These are phyloP conservation scores for Thelonectria rubi DNA, from an alignment of 2,329 filamentous ascomycete genomes.

Conservation along the genomic window DNA sequence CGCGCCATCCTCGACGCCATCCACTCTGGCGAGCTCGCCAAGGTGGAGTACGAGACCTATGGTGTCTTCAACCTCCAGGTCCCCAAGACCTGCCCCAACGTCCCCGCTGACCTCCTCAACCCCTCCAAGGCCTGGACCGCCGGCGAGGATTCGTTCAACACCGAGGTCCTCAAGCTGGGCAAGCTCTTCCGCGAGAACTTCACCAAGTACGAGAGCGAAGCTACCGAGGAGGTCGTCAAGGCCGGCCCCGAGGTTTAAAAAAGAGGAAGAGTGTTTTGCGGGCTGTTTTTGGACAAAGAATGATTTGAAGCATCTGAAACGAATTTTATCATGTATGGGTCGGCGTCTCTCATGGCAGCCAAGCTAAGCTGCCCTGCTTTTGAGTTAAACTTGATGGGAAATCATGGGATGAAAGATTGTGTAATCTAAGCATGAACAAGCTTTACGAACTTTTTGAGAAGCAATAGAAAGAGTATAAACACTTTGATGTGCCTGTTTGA, in stretches of 20 bases:
- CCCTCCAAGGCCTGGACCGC: slow-evolving; percentile 92
- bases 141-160: slow-evolving; percentile 80
- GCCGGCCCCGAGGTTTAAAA: slow-evolving; percentile 61
- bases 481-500: background rate
- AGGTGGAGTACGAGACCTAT: slow-evolving; percentile 93
- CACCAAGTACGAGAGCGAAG: slow-evolving; percentile 89
- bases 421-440: slow-evolving; percentile 39
- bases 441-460: slow-evolving; percentile 34
- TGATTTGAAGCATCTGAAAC: background rate
- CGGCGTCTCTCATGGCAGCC: slow-evolving; percentile 43
- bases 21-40: slow-evolving; percentile 94
- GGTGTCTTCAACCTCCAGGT: slow-evolving; percentile 96
- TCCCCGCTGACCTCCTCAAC: slow-evolving; percentile 93
- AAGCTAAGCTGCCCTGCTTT: slow-evolving; percentile 38
- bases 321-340: slow-evolving; percentile 35
- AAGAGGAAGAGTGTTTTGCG: slow-evolving; percentile 35
- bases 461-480: slow-evolving; percentile 41
- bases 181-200: slow-evolving; percentile 96
- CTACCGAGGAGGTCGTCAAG: slow-evolving; percentile 80
- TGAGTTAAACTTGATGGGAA: slow-evolving; percentile 29
- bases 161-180: slow-evolving; percentile 90
- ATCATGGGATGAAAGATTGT: slow-evolving; percentile 39
- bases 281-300: slow-evolving; percentile 28
- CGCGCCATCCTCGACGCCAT: slow-evolving; percentile 98
- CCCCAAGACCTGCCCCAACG: slow-evolving; percentile 89